Base-by-base conservation (phyloP, 2,329 filamentous ascomycete species). In the Daldinia sp. region DNA sequence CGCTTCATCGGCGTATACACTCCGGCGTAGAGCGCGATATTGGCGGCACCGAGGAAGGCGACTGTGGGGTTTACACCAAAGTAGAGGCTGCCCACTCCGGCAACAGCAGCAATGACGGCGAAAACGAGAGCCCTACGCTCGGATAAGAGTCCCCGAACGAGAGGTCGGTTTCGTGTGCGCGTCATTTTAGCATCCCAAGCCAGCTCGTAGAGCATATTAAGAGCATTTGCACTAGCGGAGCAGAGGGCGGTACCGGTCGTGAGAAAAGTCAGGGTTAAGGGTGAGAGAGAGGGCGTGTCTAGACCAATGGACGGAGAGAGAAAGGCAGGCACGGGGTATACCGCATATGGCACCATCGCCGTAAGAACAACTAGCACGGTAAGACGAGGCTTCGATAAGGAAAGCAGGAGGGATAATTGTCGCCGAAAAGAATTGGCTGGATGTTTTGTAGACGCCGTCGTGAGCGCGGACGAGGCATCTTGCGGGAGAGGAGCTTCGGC, bases 121-220 rank as follows among this genome's bases (percentile, higher is more conserved):
- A 98, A 99, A 15, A 92, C 72, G 2, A 93, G 81, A 3, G 96
- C 96, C 18, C 87, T 88, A 30, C 89, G 87, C 4, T 86, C 85
- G 39, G 89, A 90, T 44, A 99, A 84, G 1, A 99, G 87, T 6
- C 89, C 89, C 54, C 96, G 88, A 3, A 98, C 96, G 0, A 99
- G 85, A 0, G 96, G 96, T 4, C 96, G 84, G 74, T 98, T 98
- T 30, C 93, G 88, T 1, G 96, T 99, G n/a, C 96, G 89, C 39
- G 88, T 90, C 96, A 99, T 99, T 75, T 92, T 89, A 51, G 94
- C 93, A 79, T 99, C 96, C 77, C 94, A 94, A 67, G 90, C 86
- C 9, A 90, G 92, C 81, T 99, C 96, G 81, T 98, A 94, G 65
- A 98, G 89, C 96, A 99, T 99, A 81, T 99, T 99, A 72, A 98